Evolutionary conservation across 345 rosid species (phyloP).

Genomic region (Arabis hirsuta): DNA sequence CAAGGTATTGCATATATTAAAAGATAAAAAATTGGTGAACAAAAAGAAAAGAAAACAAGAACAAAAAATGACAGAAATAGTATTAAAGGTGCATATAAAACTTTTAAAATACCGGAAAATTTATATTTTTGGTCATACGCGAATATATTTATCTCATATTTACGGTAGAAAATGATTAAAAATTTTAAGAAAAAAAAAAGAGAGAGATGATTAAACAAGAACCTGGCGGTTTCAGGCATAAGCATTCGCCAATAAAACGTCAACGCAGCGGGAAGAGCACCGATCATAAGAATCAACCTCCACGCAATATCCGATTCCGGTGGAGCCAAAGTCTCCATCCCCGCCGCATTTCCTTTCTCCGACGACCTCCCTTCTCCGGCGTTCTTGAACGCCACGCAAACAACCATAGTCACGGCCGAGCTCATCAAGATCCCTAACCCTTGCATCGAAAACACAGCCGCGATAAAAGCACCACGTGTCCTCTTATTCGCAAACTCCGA

Average conservation of each 20-base stretch:
- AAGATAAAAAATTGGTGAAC: background rate
- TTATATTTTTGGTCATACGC: background rate
- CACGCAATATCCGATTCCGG: constrained; percentile 62
- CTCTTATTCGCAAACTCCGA: constrained; percentile 80
- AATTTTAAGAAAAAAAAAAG: background rate
- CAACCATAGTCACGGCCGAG: constrained; percentile 56
- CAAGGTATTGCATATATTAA: constrained; percentile 23
- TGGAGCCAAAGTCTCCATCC: constrained; percentile 42
- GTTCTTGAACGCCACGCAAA: constrained; percentile 48
- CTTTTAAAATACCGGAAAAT: background rate
- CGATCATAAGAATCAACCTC: constrained; percentile 77
- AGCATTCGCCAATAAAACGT: constrained; percentile 81
- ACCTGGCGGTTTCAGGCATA: constrained; percentile 93
- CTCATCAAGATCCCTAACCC: constrained; percentile 71
- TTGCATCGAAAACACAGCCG: constrained; percentile 79
- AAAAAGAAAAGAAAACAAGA: background rate
- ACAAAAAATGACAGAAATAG: background rate
- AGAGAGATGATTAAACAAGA: background rate
- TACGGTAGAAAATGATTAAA: background rate
- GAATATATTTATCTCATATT: background rate
- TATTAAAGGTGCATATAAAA: background rate
- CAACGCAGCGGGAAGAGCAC: constrained; percentile 78
- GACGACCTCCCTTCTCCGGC: constrained; percentile 10
- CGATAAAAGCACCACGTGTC: constrained; percentile 73
- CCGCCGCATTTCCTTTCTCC: constrained; percentile 11